A percentile compares a stretch with the other conserved stretches of the same genome.
Evolutionary conservation across 208 protist species (phyloP).

Genomic region (Crithidia sp.): DNA sequence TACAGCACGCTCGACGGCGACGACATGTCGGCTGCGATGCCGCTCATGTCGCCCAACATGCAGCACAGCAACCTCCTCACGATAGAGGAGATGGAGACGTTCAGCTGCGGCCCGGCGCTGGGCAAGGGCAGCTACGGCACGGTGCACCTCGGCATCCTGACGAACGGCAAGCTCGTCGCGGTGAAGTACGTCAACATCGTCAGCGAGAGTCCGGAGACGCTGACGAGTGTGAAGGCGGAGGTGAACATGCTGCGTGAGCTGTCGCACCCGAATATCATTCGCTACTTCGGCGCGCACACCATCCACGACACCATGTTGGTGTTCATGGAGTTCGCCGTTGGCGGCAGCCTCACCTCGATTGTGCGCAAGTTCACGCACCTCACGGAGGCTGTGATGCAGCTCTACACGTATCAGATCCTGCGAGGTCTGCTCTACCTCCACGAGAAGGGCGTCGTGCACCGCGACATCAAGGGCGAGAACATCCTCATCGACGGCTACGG

Average conservation of each 20-base stretch:
- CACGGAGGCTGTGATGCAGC: constrained; percentile 75
- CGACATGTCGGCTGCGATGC: constrained; percentile 21
- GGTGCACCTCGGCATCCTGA: constrained; percentile 67
- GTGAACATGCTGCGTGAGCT: constrained; percentile 79
- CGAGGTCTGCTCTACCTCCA: constrained; percentile 88
- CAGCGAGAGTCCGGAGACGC: constrained; percentile 50
- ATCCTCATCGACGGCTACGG: constrained; percentile 87
- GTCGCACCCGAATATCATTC: constrained; percentile 86
- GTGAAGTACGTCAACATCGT: constrained; percentile 73
- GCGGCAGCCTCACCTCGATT: constrained; percentile 83
- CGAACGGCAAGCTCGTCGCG: constrained; percentile 60
- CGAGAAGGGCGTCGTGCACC: constrained; percentile 86
- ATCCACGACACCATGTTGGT: constrained; percentile 79
- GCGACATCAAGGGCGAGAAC: constrained; percentile 93
- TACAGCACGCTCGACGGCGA: constrained; percentile 22
- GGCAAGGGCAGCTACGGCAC: constrained; percentile 77
- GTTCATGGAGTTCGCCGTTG: constrained; percentile 92
- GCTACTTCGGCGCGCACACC: constrained; percentile 78
- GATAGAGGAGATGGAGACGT: constrained; percentile 78
- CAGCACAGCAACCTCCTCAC: constrained; percentile 49
- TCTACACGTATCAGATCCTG: constrained; percentile 83
- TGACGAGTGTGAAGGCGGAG: constrained; percentile 64
- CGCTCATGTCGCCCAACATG: constrained; percentile 28
- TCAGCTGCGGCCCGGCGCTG: constrained; percentile 75
- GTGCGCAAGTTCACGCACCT: constrained; percentile 76